Conservation (phyloP, 2,329 filamentous ascomycete genomes). For the Ceratocystis cubensis region DNA sequence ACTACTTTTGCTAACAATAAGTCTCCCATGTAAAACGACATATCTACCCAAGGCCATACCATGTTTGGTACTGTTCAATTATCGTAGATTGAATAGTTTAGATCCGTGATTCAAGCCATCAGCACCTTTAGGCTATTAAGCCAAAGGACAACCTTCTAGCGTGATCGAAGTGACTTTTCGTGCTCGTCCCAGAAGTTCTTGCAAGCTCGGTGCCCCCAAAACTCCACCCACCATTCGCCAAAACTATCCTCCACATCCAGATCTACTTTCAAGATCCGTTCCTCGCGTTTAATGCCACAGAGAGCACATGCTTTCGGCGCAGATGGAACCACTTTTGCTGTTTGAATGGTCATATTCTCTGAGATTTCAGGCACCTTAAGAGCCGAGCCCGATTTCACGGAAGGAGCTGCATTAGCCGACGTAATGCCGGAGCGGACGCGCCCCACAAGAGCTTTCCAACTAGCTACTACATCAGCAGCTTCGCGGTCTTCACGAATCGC, state of each 20-base stretch:
- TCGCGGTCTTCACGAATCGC: slow-evolving; percentile 74
- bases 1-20: no score
- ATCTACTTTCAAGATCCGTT: slow-evolving; percentile 66
- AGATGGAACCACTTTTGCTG: slow-evolving; percentile 59
- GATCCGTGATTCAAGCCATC: background rate
- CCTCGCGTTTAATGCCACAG: slow-evolving; percentile 79
- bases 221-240: slow-evolving; percentile 91
- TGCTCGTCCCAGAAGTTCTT: slow-evolving; percentile 76
- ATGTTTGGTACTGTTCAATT: no score
- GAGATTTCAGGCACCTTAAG: slow-evolving; percentile 56
- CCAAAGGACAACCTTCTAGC: slow-evolving; percentile 33
- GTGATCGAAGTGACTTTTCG: slow-evolving; percentile 54
- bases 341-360: slow-evolving; percentile 55
- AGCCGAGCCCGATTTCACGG: slow-evolving; percentile 28
- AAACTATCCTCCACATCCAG: slow-evolving; percentile 75
- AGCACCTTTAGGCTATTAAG: background rate
- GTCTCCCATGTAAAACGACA: no score
- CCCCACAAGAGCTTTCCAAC: slow-evolving; percentile 66
- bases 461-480: slow-evolving; percentile 59
- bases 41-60: no score
- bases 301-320: slow-evolving; percentile 67
- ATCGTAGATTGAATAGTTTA: no score
- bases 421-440: slow-evolving; percentile 61
- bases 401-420: slow-evolving; percentile 48
- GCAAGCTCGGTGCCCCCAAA: slow-evolving; percentile 72